These are phyloP conservation scores for Calonectria henricotiae DNA, from an alignment of 2,329 filamentous ascomycete species.

Conservation along the genomic window DNA sequence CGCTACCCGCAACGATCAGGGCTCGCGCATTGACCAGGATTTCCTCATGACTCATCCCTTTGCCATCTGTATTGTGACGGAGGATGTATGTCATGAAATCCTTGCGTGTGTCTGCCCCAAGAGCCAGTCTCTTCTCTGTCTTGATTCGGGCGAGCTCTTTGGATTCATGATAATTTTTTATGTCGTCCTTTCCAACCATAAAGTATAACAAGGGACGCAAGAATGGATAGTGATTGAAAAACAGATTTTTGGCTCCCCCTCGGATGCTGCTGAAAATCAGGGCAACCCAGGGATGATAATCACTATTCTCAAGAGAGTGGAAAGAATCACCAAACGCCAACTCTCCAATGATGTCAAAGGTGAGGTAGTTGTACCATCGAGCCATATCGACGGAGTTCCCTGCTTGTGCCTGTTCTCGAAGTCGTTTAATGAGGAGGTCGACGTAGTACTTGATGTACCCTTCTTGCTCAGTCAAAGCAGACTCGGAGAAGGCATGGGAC, in stretches of 20 bases:
- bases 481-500: conserved; percentile 2
- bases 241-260: neutral
- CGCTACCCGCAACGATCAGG: neutral
- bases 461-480: conserved; percentile 3
- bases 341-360: conserved; percentile 5
- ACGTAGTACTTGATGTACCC: conserved; percentile 1
- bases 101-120: neutral
- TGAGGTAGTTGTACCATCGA: conserved; percentile 10
- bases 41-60: conserved; percentile 4
- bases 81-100: conserved; percentile 21
- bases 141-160: neutral
- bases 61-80: neutral
- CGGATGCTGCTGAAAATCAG: conserved; percentile 11
- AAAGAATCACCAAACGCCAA: conserved; percentile 5
- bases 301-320: conserved; percentile 1
- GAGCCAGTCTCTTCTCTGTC: conserved; percentile 5
- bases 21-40: neutral
- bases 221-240: conserved; percentile 4
- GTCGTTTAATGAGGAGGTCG: neutral
- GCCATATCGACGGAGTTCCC: neutral
- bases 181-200: neutral
- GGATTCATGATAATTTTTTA: neutral
- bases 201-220: neutral
- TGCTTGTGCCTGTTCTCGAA: neutral
- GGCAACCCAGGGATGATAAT: conserved; percentile 10